These are phyloP conservation scores for Nicotiana tabacum DNA, from an alignment of 257 asterid genomes.

Conservation along the genomic window DNA sequence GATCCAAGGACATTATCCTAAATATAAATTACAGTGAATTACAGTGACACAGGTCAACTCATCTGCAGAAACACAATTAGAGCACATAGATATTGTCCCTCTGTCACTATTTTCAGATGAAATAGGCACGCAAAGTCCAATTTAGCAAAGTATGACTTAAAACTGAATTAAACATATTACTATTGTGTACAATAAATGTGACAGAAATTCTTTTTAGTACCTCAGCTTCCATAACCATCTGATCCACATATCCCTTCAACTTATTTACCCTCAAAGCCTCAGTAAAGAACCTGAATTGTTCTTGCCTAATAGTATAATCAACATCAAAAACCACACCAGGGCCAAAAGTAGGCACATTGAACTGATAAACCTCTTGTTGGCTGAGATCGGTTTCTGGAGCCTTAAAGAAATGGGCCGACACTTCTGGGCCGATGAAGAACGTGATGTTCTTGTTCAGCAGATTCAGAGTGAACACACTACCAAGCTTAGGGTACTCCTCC, in stretches of 20 bases:
- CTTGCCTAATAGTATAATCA: conserved; percentile 78
- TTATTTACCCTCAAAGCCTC: conserved; percentile 81
- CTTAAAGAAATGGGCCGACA: conserved; percentile 90
- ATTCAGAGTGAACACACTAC: conserved; percentile 74
- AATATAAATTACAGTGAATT: neutral
- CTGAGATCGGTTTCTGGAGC: conserved; percentile 92
- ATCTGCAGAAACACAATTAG: neutral
- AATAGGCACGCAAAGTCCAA: neutral
- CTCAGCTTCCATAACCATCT: conserved; percentile 87
- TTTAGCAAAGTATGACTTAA: neutral
- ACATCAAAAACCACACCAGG: conserved; percentile 98
- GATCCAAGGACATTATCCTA: neutral
- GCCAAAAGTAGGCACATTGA: conserved; percentile 93
- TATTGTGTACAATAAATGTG: neutral
- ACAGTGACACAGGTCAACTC: neutral
- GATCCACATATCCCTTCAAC: conserved; percentile 80
- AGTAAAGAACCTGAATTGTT: conserved; percentile 93
- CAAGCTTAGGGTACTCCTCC: conserved; percentile 92
- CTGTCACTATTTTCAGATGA: neutral
- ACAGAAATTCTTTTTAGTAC: conserved; percentile 21
- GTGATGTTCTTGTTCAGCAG: conserved; percentile 71
- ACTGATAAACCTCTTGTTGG: conserved; percentile 91
- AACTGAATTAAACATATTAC: neutral
- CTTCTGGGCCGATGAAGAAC: conserved; percentile 90
- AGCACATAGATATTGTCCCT: neutral